phyloP scores from a whole-genome alignment of 495 filamentous ascomycete genomes.

The Ascobolus immersus region DNA sequence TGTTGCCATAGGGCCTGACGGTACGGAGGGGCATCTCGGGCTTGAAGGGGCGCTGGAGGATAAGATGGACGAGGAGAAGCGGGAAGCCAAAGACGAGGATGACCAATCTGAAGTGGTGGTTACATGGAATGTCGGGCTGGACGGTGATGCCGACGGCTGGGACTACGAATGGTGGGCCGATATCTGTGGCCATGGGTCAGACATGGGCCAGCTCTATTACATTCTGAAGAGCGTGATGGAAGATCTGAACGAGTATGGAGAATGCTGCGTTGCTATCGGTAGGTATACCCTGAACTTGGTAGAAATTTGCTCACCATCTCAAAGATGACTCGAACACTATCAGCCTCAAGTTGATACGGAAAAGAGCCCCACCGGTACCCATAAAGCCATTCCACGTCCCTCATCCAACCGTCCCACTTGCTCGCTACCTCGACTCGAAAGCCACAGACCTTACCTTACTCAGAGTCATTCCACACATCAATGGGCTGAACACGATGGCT shows the following conservation, averaged over 20 bases:
- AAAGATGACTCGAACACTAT: conserved; percentile 77
- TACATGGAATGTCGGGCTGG: no score
- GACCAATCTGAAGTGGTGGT: no score
- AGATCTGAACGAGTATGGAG: conserved; percentile 87
- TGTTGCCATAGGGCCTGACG: no score
- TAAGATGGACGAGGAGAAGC: no score
- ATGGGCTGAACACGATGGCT: conserved; percentile 68
- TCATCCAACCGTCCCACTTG: conserved; percentile 42
- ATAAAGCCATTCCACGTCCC: conserved; percentile 77
- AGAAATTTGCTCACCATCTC: background rate
- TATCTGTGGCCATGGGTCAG: conserved; percentile 28
- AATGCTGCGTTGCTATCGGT: conserved; percentile 93
- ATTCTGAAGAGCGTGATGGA: conserved; percentile 79
- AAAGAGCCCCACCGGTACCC: conserved; percentile 47
- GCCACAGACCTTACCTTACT: background rate
- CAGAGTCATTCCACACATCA: conserved; percentile 54
- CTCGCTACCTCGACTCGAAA: background rate
- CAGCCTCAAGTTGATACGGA: conserved; percentile 85
- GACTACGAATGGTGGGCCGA: conserved; percentile 16
- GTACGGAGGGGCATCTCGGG: no score
- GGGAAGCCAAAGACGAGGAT: no score
- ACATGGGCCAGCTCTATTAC: no score
- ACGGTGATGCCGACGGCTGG: conserved; percentile 6
- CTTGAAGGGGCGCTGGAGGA: no score
- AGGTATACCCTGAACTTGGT: conserved; percentile 11